Percentiles rank a stretch among this genome's conserved stretches.
Conservation (phyloP, 169 alveolate genomes). For the Plasmodium cynomolgi region DNA sequence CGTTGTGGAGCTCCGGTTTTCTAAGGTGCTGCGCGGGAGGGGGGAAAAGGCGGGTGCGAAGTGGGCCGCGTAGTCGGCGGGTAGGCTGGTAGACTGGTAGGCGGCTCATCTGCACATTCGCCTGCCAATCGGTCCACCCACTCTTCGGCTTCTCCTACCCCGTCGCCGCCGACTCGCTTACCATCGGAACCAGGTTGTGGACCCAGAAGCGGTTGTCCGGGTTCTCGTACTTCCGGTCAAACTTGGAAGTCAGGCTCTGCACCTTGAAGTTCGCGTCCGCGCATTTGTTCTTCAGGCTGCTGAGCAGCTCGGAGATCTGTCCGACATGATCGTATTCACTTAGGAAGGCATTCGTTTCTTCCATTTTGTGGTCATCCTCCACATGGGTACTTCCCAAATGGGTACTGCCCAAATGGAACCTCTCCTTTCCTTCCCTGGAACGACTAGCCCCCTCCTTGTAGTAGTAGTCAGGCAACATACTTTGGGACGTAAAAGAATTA, state of each 20-base stretch:
- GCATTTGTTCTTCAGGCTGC: conserved; percentile 45
- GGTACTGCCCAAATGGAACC: not conserved
- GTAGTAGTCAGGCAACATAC: conserved; percentile 37
- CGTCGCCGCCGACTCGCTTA: not conserved
- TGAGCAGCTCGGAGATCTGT: conserved; percentile 38
- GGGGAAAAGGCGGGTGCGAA: not conserved
- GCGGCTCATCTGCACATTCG: not conserved
- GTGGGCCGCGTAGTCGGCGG: not conserved
- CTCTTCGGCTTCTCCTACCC: not conserved
- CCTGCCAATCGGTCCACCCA: not conserved
- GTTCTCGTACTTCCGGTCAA: conserved; percentile 39
- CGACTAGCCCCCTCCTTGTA: not conserved
- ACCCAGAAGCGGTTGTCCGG: conserved; percentile 66
- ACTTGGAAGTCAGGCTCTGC: conserved; percentile 14
- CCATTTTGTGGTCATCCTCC: not conserved
- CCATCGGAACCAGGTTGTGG: conserved; percentile 57
- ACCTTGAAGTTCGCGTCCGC: conserved; percentile 52
- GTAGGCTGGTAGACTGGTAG: not conserved
- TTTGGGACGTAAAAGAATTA: not conserved
- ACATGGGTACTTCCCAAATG: not conserved
- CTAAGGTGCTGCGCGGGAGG: conserved; percentile 33
- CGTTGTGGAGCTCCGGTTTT: conserved; percentile 28
- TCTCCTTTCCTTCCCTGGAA: not conserved
- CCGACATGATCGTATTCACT: conserved; percentile 38
- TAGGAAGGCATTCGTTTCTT: not conserved